Evolutionary conservation across 805 yeast species (phyloP).

Genomic region (Lachancea sp.): DNA sequence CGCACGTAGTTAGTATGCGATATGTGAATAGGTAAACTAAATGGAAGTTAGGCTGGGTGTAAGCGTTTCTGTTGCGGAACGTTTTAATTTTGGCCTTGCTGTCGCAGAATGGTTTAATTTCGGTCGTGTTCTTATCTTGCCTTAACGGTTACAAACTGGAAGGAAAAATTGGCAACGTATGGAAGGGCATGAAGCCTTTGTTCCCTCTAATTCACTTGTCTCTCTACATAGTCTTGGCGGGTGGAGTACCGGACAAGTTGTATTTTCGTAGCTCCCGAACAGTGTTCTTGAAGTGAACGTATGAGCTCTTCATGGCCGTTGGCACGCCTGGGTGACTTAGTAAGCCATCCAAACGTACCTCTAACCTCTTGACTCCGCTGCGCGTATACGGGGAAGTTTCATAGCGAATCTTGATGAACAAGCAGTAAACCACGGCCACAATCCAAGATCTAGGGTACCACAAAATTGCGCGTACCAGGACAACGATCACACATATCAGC

Average conservation of each 20-base stretch:
- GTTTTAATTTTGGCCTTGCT: neutral
- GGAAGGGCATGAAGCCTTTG: too few relatives aligned
- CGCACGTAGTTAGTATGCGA: too few relatives aligned
- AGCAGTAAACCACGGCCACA: conserved; percentile 45
- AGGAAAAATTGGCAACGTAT: too few relatives aligned
- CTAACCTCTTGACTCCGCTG: conserved; percentile 59
- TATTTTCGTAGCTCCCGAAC: conserved; percentile 9
- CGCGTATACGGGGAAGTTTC: conserved; percentile 72
- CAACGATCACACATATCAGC: conserved; percentile 37
- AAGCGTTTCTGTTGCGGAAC: neutral
- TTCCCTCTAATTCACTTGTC: too few relatives aligned
- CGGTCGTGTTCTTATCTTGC: too few relatives aligned
- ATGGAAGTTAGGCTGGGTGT: too few relatives aligned
- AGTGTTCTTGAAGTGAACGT: conserved; percentile 42
- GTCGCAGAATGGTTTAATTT: too few relatives aligned
- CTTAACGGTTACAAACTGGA: too few relatives aligned
- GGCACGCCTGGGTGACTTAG: conserved; percentile 50
- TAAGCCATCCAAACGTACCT: conserved; percentile 56
- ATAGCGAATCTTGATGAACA: conserved; percentile 70
- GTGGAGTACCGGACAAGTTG: conserved; percentile 7
- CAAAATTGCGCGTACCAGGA: conserved; percentile 48
- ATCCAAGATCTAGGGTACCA: conserved; percentile 60
- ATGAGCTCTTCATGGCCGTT: conserved; percentile 40
- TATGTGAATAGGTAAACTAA: too few relatives aligned
- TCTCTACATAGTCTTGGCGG: conserved; percentile 5